Evolutionary conservation across 2,329 filamentous ascomycete genomes (phyloP).

Genomic region (Penicillium hesseltinei): DNA sequence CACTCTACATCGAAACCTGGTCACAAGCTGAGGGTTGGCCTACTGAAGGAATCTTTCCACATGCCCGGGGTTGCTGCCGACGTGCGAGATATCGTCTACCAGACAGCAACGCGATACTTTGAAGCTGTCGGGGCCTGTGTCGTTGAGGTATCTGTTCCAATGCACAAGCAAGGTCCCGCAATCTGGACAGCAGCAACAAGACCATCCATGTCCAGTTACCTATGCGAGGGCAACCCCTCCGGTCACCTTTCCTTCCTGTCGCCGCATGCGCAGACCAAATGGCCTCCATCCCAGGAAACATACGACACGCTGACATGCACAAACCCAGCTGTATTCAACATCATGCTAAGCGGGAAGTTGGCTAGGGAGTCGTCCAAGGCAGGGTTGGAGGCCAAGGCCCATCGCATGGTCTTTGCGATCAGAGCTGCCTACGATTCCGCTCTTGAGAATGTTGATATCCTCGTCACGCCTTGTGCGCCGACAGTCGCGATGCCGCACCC

Average conservation of each 20-base stretch:
- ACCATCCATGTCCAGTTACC: conserved; percentile 33
- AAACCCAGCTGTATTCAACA: conserved; percentile 49
- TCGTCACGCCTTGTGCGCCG: conserved; percentile 50
- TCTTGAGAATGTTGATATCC: conserved; percentile 46
- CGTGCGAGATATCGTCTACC: conserved; percentile 40
- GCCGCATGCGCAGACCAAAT: conserved; percentile 32
- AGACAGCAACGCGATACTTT: conserved; percentile 40
- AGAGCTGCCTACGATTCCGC: conserved; percentile 50
- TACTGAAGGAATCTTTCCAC: conserved; percentile 48
- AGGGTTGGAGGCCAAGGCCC: conserved; percentile 45
- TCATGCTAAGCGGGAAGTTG: conserved; percentile 42
- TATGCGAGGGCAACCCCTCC: conserved; percentile 30
- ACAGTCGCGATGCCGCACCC: conserved; percentile 47
- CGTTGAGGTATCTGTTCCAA: conserved; percentile 47
- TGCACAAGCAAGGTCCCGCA: conserved; percentile 45
- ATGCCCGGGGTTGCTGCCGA: conserved; percentile 39
- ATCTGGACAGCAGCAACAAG: conserved; percentile 49
- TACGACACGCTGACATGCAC: conserved; percentile 45
- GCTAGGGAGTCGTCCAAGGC: conserved; percentile 29
- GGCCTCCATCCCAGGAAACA: conserved; percentile 41
- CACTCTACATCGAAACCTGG: conserved; percentile 22
- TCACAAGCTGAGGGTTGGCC: conserved; percentile 41
- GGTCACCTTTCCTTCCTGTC: conserved; percentile 34
- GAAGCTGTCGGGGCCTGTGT: conserved; percentile 45
- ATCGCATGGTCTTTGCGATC: conserved; percentile 48